Conservation (phyloP, 768 basidiomycete species). For the Agaricus bisporus region DNA sequence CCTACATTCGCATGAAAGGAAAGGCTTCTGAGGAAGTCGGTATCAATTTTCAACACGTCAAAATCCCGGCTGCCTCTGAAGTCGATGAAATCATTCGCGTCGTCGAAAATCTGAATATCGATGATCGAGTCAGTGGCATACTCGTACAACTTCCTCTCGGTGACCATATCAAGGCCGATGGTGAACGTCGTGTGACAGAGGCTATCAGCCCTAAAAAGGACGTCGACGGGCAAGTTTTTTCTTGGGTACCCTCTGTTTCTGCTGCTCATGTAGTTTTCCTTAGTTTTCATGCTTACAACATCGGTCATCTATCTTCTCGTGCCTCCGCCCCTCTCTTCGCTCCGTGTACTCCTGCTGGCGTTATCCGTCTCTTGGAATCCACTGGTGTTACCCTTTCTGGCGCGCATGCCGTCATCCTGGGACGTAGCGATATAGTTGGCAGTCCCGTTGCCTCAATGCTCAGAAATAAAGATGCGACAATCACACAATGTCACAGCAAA, state of each 20-base stretch:
- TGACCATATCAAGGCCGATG: constrained; percentile 71
- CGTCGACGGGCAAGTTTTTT: constrained; percentile 76
- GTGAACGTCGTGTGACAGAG: constrained; percentile 90
- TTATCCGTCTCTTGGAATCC: constrained; percentile 84
- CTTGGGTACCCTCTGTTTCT: neutral
- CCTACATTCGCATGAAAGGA: constrained; percentile 96
- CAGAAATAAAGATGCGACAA: constrained; percentile 86
- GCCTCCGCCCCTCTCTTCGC: constrained; percentile 85
- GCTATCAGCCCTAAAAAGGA: constrained; percentile 92
- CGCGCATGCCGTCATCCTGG: constrained; percentile 84
- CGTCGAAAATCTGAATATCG: constrained; percentile 79
- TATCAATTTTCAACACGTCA: constrained; percentile 79
- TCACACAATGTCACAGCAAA: constrained; percentile 94
- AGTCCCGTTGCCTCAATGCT: constrained; percentile 91
- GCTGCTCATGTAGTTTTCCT: neutral
- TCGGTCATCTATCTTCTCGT: constrained; percentile 89
- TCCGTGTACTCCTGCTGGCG: constrained; percentile 94
- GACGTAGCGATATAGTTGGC: constrained; percentile 96
- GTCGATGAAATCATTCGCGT: constrained; percentile 71
- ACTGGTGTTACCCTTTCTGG: constrained; percentile 77
- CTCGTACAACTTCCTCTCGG: constrained; percentile 95
- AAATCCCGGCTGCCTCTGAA: constrained; percentile 58
- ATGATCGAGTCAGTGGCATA: constrained; percentile 79
- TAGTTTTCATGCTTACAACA: constrained; percentile 98
- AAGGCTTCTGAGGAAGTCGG: constrained; percentile 95